Conservation (phyloP, 2,329 filamentous ascomycete species). For the Neonectria sp. region DNA sequence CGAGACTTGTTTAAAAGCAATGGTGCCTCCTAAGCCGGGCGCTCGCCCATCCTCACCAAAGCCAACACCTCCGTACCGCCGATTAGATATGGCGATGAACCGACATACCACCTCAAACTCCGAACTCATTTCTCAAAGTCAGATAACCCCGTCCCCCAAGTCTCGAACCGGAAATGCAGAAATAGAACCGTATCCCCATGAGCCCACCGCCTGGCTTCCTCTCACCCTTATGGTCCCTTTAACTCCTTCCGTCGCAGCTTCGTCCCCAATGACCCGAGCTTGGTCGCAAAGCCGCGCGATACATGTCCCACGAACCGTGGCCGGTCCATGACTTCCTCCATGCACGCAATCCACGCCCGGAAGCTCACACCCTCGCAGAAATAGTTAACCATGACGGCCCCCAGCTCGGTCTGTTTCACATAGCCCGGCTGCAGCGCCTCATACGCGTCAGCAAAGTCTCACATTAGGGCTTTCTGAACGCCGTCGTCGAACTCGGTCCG, state of each 20-base stretch:
- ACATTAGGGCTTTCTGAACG: slow-evolving; percentile 49
- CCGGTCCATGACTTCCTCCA: slow-evolving; percentile 46
- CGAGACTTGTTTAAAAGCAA: not conserved
- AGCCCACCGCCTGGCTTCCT: not conserved
- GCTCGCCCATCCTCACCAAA: not conserved
- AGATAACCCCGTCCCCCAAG: not conserved
- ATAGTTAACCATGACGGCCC: slow-evolving; percentile 47
- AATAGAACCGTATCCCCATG: not conserved
- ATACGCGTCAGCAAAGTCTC: slow-evolving; percentile 54
- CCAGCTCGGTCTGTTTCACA: slow-evolving; percentile 42
- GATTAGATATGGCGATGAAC: not conserved
- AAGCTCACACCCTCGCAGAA: slow-evolving; percentile 53
- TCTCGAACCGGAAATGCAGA: not conserved
- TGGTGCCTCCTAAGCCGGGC: not conserved
- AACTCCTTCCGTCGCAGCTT: slow-evolving; percentile 52
- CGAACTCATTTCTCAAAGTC: not conserved
- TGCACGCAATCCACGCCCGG: slow-evolving; percentile 43
- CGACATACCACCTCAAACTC: slow-evolving; percentile 1
- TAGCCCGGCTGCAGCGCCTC: slow-evolving; percentile 49
- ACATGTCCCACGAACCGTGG: slow-evolving; percentile 51
- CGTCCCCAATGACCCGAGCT: slow-evolving; percentile 42
- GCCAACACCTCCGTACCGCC: not conserved
- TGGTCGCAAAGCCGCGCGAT: slow-evolving; percentile 50
- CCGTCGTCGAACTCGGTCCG: slow-evolving; percentile 45
- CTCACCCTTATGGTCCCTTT: slow-evolving; percentile 33